phyloP scores from a whole-genome alignment of 148 eudicot species.

The Heliosperma pusillum region DNA sequence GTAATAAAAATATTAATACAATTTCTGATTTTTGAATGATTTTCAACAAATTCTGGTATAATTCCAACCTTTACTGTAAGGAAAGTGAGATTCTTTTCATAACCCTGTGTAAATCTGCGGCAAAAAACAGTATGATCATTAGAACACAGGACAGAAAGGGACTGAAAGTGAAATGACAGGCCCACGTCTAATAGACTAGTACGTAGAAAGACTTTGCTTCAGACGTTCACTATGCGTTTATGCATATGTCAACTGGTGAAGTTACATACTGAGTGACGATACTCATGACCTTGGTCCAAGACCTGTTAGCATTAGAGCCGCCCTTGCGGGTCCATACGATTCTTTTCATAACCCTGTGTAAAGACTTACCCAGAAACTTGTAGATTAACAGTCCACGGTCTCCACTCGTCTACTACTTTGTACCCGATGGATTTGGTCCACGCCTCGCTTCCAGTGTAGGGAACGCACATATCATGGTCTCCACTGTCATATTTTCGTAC shows the following conservation, averaged over 20 bases:
- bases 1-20: not conserved
- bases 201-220: not conserved
- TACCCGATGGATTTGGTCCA: constrained; percentile 95
- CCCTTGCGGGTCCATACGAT: too few relatives aligned
- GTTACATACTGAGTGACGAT: not conserved
- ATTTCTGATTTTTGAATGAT: not conserved
- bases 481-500: constrained; percentile 49
- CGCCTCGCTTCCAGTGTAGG: constrained; percentile 86
- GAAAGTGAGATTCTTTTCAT: constrained; percentile 76
- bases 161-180: too few relatives aligned
- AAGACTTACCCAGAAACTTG: constrained; percentile 82
- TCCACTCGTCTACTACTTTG: constrained; percentile 73
- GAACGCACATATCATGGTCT: constrained; percentile 98
- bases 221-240: not conserved
- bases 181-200: too few relatives aligned
- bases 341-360: too few relatives aligned
- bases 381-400: constrained; percentile 62
- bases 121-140: constrained; percentile 7
- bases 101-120: constrained; percentile 74
- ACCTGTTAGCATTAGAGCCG: too few relatives aligned
- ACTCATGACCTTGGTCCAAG: not conserved
- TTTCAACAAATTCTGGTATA: not conserved
- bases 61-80: constrained; percentile 79
- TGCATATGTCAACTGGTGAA: not conserved
- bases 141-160: not conserved